These are phyloP conservation scores for Tephrocybe sp. DNA, from an alignment of 768 basidiomycete species.

Conservation along the genomic window DNA sequence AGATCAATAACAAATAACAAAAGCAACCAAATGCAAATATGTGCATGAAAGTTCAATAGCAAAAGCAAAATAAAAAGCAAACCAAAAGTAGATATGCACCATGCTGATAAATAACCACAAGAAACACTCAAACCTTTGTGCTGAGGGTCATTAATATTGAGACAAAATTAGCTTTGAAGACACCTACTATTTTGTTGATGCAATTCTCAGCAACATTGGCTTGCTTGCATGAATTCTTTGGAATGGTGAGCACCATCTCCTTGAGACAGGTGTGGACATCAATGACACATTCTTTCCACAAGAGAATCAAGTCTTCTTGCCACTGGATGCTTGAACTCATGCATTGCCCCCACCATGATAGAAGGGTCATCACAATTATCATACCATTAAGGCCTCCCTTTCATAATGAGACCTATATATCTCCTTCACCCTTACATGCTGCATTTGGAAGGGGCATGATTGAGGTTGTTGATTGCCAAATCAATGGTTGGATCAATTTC, in stretches of 20 bases:
- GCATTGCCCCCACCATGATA: slow-evolving; percentile 16
- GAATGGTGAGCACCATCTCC: background rate
- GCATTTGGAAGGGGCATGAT: background rate
- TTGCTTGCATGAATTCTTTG: no score
- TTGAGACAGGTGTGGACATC: slow-evolving; percentile 5
- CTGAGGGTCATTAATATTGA: no score
- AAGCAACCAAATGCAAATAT: no score
- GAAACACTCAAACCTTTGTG: no score
- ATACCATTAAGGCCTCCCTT: slow-evolving; percentile 13
- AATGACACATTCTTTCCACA: slow-evolving; percentile 2
- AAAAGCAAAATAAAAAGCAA: no score
- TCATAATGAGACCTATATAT: slow-evolving; percentile 5
- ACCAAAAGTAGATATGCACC: no score
- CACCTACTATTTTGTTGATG: no score
- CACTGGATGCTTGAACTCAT: background rate
- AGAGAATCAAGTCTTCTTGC: slow-evolving; percentile 1
- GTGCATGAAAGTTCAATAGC: no score
- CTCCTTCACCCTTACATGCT: background rate
- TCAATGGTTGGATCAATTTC: slow-evolving; percentile 12
- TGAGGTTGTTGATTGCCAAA: background rate
- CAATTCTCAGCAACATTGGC: no score
- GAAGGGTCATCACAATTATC: slow-evolving; percentile 7
- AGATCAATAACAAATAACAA: no score
- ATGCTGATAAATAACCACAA: no score
- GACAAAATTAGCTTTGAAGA: no score